Base-by-base conservation (phyloP, 345 rosid species). In the Citrus trifoliata region DNA sequence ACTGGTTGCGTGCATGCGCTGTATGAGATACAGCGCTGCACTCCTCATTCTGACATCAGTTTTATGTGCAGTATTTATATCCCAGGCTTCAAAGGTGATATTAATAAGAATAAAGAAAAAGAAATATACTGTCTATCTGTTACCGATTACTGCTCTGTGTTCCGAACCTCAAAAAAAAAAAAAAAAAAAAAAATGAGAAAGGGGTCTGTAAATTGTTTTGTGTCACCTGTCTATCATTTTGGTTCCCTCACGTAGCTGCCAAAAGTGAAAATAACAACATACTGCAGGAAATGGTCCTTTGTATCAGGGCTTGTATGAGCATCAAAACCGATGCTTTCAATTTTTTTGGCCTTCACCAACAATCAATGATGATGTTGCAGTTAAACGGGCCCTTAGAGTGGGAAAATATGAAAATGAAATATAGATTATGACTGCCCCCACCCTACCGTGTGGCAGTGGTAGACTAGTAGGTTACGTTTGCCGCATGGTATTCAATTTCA, bases 361-460 rank as follows among this genome's bases (percentile, higher is more conserved):
- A 70, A 37, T n/a, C 38, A 76, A 81, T 72, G 53, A 81, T 72
- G 63, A 72, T 81, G 73, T 18, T 72, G n/a, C 27, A 27, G 73
- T 58, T 70, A 56, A 63, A 16, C 38, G 33, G 65, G 61, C 27
- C 13, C 40, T 21, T 33, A 75, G 42, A 6, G 46, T 65, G 73
- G 74, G 22, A 38, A 37, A 38, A 35, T 37, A 18, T 55, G 80
- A 35, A 60, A 73, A 73, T 10, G 69, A 48, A 8, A 21, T 53
- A 4, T 21, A 51, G 83, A 76, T 70, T 71, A 60, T 25, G 79
- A 75, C 75, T 24, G 69, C 40, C 30, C 58, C 58, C 58, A 10
- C 12, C 58, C 7, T 53, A 18, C 22, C 16, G 4, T 12, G 16
- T 3, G 1, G 51, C 0, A 46, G 51, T 13, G 0, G 4, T 10